Base-by-base conservation (phyloP, 2,329 filamentous ascomycete genomes). In the Peltaster fructicola region DNA sequence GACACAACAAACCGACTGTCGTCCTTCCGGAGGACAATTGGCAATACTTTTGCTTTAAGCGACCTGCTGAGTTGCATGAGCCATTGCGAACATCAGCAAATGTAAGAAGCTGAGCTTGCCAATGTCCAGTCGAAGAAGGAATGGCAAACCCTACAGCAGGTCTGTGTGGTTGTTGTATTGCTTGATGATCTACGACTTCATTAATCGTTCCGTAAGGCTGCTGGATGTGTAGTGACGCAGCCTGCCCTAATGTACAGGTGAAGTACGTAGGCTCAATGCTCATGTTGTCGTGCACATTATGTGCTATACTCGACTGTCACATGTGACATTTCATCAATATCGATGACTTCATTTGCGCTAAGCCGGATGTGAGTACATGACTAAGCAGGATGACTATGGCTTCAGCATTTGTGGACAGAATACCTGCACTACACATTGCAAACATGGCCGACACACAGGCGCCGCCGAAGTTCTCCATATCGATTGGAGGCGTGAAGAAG, bases 161-260 rank as follows among this genome's bases (percentile, higher is more conserved):
- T 0, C 38, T 35, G 6, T 55, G 33, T 0, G 56, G 52, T 24
- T 44, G 36, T 1, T 35, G 15, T 6, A 41, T 30, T 2, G 59
- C 59, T 36, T 65, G 61, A 6, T 44, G 30, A n/a, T 59, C 54
- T 10, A 72, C 43, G 27, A 72, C 53, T 0, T 59, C 45, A 26
- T 55, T 52, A 27, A 70, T 54, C 1, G 56, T 64, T 3, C 46
- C 36, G 34, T 55, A 61, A 1, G 45, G 42, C 15, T 50, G 51
- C 6, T 43, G 38, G 7, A 39, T 32, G 10, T 48, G 53, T 10
- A 59, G 34, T 2, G 33, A 31, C 1, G 52, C 47, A 7, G 65
- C 65, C 39, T 72, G 56, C 2, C 64, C 68, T 2, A 73, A 52
- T 0, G 66, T 71, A 41, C 68, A 73, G 3, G 60, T 60, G 38